phyloP scores from a whole-genome alignment of 192 early-diverging fungal genomes.

The Cetraspora pellucida region DNA sequence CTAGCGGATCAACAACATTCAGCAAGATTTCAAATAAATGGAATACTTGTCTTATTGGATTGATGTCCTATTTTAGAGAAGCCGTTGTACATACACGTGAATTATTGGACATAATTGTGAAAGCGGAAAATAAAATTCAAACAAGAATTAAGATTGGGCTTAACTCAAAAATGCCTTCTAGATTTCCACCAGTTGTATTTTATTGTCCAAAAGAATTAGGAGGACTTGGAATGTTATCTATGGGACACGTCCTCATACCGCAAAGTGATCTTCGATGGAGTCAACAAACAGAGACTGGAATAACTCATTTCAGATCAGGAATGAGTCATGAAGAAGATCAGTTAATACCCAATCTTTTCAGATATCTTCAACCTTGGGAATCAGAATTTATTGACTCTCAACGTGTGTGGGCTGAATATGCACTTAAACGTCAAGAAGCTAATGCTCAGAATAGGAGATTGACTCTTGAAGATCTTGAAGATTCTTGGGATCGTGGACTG shows the following conservation, averaged over 20 bases:
- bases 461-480: conserved; percentile 98
- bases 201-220: conserved; percentile 58
- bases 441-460: conserved; percentile 95
- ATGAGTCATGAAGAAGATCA: conserved; percentile 98
- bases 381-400: conserved; percentile 99
- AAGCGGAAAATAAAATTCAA: conserved; percentile 99
- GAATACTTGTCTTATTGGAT: conserved; percentile 86
- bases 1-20: conserved; percentile 95
- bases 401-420: conserved; percentile 99
- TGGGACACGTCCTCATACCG: conserved; percentile 98
- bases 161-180: conserved; percentile 97
- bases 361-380: conserved; percentile 98
- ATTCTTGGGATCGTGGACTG: conserved; percentile 98
- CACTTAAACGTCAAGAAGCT: conserved; percentile 95
- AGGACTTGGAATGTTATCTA: conserved; percentile 97
- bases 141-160: conserved; percentile 98
- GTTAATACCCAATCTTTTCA: conserved; percentile 95
- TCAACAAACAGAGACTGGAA: conserved; percentile 94
- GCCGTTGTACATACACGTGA: conserved; percentile 97
- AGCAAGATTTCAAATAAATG: conserved; percentile 99
- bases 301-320: conserved; percentile 97
- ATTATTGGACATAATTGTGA: conserved; percentile 94
- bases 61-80: conserved; percentile 99
- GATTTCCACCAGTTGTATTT: conserved; percentile 95
- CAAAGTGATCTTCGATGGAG: conserved; percentile 96